Conservation (phyloP, 2,329 filamentous ascomycete species). For the Talaromyces amestolkiae region DNA sequence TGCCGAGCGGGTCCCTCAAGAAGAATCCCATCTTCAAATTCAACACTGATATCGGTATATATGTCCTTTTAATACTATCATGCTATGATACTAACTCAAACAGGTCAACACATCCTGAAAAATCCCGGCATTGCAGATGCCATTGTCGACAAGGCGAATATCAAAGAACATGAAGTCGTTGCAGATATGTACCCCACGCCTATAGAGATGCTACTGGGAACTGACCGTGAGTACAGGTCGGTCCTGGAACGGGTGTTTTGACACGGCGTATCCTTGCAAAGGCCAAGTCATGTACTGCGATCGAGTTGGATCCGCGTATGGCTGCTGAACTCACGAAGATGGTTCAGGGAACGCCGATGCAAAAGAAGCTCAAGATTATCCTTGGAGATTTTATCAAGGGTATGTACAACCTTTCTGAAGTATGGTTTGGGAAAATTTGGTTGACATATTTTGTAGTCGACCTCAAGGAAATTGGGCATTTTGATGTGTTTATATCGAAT, state of each 20-base stretch:
- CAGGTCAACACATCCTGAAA: conserved; percentile 81
- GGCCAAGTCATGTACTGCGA: conserved; percentile 77
- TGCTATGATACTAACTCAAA: background rate
- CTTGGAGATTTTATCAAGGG: conserved; percentile 82
- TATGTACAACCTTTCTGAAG: too few relatives aligned
- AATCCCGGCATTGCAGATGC: conserved; percentile 80
- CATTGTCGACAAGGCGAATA: conserved; percentile 79
- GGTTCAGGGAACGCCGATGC: conserved; percentile 82
- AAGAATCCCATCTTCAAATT: conserved; percentile 93
- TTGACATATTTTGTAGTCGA: conserved; percentile 8
- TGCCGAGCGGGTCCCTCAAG: conserved; percentile 40
- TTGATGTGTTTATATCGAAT: conserved; percentile 81
- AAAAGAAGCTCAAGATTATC: conserved; percentile 80
- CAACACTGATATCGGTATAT: conserved; percentile 72
- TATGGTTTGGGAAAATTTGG: too few relatives aligned
- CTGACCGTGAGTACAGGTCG: conserved; percentile 74
- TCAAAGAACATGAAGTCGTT: conserved; percentile 76
- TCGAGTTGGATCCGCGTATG: conserved; percentile 96
- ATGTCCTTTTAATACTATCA: too few relatives aligned
- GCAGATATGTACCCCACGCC: conserved; percentile 5
- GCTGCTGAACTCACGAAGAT: conserved; percentile 91
- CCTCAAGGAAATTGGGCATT: conserved; percentile 35
- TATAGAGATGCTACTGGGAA: conserved; percentile 40
- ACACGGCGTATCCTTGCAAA: conserved; percentile 86
- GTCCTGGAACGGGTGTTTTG: conserved; percentile 83